A percentile compares a stretch with the other conserved stretches of the same genome.
Evolutionary conservation across 345 rosid species (phyloP).

Genomic region (Syzygium aqueum): DNA sequence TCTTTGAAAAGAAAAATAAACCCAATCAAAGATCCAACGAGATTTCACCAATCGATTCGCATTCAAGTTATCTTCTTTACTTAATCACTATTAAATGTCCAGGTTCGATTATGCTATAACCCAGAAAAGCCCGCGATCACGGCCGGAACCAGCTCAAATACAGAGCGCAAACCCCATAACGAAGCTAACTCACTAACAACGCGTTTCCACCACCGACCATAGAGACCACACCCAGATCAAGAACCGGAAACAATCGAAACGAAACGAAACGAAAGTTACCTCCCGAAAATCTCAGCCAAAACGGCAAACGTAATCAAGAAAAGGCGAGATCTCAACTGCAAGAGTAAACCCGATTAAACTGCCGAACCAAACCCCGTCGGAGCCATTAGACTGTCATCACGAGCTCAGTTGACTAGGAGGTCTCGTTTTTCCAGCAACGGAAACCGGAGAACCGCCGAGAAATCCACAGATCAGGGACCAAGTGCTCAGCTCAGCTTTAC

Average conservation of each 20-base stretch:
- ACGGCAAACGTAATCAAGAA: neutral
- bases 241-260: neutral
- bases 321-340: neutral
- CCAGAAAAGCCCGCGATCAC: neutral
- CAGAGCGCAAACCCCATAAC: neutral
- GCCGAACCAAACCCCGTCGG: neutral
- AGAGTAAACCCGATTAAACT: neutral
- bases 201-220: neutral
- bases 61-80: neutral
- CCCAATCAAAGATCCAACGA: neutral
- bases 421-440: neutral
- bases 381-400: neutral
- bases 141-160: neutral
- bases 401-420: neutral
- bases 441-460: neutral
- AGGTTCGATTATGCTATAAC: neutral
- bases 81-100: neutral
- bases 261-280: neutral
- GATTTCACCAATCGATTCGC: neutral
- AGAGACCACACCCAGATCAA: neutral
- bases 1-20: neutral
- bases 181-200: neutral
- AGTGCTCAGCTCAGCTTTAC: neutral
- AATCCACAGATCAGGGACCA: neutral
- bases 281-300: neutral